Percentiles rank a stretch among this genome's conserved stretches.
These are phyloP conservation scores for Chaetomium cochliodes DNA, from an alignment of 495 filamentous ascomycete species.

Conservation along the genomic window DNA sequence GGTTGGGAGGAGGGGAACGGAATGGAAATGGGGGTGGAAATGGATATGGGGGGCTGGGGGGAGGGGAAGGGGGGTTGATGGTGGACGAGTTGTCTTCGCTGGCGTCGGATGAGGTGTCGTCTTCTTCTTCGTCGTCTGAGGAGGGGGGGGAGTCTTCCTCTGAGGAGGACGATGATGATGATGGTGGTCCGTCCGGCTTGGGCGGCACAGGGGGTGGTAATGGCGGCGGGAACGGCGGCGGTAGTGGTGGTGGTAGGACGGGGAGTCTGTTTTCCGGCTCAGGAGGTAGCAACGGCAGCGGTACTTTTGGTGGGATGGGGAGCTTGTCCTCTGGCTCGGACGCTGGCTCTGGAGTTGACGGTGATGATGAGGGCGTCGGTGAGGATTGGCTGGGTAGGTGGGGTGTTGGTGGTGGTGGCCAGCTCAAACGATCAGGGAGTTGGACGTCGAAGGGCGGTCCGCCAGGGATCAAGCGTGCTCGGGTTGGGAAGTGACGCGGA, in stretches of 20 bases:
- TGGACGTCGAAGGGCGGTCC: neutral
- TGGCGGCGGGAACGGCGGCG: neutral
- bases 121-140: too few relatives aligned
- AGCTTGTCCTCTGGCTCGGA: neutral
- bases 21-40: too few relatives aligned
- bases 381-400: too few relatives aligned
- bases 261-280: neutral
- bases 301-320: neutral
- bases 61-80: too few relatives aligned
- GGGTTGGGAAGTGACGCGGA: neutral
- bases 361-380: neutral
- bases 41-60: too few relatives aligned
- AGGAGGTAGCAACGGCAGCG: neutral
- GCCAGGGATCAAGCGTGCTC: neutral
- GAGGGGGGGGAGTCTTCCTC: too few relatives aligned
- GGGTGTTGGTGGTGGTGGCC: neutral
- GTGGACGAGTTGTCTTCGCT: too few relatives aligned
- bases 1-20: too few relatives aligned
- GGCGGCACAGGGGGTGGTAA: neutral
- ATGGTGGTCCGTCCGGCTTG: too few relatives aligned
- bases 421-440: neutral
- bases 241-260: neutral
- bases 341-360: neutral
- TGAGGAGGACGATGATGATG: too few relatives aligned
- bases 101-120: too few relatives aligned